Percentiles rank a stretch among this genome's conserved stretches.
phyloP scores from a whole-genome alignment of 129 eudicot species.

The Saussurea involucrata region DNA sequence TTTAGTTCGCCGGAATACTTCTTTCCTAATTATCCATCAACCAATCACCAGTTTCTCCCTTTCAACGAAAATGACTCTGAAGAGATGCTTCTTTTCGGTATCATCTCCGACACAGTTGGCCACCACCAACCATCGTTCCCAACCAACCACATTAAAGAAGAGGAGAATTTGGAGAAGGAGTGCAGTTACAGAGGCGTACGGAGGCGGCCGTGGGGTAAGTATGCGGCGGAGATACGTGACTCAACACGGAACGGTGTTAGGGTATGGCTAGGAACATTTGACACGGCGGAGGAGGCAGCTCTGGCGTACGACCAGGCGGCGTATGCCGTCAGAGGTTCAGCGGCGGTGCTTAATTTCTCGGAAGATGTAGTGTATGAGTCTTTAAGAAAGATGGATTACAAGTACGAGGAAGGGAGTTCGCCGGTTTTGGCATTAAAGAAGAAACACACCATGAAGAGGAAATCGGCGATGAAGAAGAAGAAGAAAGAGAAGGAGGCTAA shows the following conservation, averaged over 20 bases:
- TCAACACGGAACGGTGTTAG: conserved; percentile 37
- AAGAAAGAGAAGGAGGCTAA: conserved; percentile 9
- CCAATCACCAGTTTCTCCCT: conserved; percentile 14
- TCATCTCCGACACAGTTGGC: conserved; percentile 6
- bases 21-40: not conserved
- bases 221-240: conserved; percentile 43
- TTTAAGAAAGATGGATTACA: conserved; percentile 30
- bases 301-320: conserved; percentile 47
- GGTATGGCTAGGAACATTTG: conserved; percentile 46
- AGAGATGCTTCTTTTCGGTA: conserved; percentile 38
- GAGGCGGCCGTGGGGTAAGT: conserved; percentile 47
- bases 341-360: conserved; percentile 31
- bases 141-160: not conserved
- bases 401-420: conserved; percentile 33
- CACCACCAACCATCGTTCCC: not conserved
- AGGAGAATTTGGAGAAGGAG: not conserved
- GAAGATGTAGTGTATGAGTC: conserved; percentile 30
- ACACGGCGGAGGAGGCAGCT: conserved; percentile 45
- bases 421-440: conserved; percentile 40
- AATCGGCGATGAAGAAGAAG: conserved; percentile 7
- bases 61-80: conserved; percentile 37
- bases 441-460: conserved; percentile 30
- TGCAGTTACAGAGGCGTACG: conserved; percentile 31
- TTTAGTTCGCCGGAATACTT: conserved; percentile 6
- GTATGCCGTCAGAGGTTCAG: conserved; percentile 24